phyloP scores from a whole-genome alignment of 495 filamentous ascomycete genomes.

The Aspergillus wentii region DNA sequence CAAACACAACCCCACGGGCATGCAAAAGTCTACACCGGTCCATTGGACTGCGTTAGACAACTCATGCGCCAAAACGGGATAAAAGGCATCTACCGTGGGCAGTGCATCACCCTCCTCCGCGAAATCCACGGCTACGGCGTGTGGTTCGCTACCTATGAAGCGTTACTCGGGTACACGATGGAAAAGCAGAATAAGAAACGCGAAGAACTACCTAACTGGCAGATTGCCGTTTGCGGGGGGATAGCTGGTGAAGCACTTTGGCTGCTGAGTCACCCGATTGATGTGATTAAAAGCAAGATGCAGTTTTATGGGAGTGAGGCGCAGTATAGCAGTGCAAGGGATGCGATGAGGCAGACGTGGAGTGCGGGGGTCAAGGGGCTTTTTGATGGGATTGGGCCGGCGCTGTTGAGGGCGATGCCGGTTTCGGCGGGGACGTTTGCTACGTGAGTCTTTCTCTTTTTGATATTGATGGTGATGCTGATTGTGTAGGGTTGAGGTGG shows the following conservation, averaged over 20 bases:
- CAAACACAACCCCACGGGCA: constrained; percentile 47
- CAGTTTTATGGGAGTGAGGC: constrained; percentile 77
- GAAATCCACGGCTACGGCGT: constrained; percentile 3
- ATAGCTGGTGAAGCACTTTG: constrained; percentile 76
- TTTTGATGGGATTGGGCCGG: constrained; percentile 85
- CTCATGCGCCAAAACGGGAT: constrained; percentile 64
- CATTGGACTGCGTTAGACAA: constrained; percentile 59
- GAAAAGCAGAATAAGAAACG: background rate
- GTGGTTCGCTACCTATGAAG: background rate
- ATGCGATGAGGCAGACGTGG: constrained; percentile 73
- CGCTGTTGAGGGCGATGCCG: constrained; percentile 80
- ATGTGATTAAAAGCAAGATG: constrained; percentile 95
- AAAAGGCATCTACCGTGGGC: constrained; percentile 67
- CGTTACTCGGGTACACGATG: background rate
- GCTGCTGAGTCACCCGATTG: constrained; percentile 79
- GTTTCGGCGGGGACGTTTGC: constrained; percentile 25
- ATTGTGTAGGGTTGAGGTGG: no score
- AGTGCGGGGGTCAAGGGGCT: constrained; percentile 60
- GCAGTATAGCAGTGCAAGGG: constrained; percentile 63
- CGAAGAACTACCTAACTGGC: constrained; percentile 1
- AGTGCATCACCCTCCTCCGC: constrained; percentile 45
- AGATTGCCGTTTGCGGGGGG: constrained; percentile 7
- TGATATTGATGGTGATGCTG: no score
- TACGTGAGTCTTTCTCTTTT: no score
- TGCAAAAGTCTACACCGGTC: constrained; percentile 1